These are phyloP conservation scores for Chenopodium formosanum DNA, from an alignment of 148 eudicot species.

Conservation along the genomic window DNA sequence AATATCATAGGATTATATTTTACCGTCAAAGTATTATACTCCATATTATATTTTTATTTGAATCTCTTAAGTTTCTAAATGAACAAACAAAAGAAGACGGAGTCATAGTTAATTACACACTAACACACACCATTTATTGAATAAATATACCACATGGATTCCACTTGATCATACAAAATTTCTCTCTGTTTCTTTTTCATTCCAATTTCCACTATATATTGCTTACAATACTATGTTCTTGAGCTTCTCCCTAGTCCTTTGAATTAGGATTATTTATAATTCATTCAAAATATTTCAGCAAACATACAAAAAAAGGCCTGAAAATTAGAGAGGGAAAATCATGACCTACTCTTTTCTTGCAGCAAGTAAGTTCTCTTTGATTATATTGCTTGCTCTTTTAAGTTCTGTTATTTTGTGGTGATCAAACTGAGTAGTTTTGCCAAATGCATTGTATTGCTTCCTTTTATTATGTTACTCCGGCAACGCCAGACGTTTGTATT, in stretches of 20 bases:
- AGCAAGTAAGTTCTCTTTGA: slow-evolving; percentile 17
- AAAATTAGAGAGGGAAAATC: not conserved
- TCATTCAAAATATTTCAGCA: not conserved
- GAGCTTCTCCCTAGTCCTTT: not conserved
- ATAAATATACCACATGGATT: not conserved
- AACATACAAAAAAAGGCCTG: not conserved
- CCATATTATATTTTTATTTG: too few species aligned
- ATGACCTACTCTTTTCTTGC: slow-evolving; percentile 31
- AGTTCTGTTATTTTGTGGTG: not conserved
- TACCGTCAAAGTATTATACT: too few species aligned
- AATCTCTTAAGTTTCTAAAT: too few species aligned
- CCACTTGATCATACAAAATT: not conserved
- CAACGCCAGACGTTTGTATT: not conserved
- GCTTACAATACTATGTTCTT: not conserved
- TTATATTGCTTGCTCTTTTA: not conserved
- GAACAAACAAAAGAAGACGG: too few species aligned
- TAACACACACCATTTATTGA: not conserved
- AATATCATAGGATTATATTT: too few species aligned
- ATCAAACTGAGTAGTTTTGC: not conserved
- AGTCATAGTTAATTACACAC: too few species aligned
- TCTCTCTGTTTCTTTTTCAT: not conserved
- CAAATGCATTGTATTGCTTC: not conserved
- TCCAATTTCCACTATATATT: not conserved
- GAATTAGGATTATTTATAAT: not conserved
- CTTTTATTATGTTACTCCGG: not conserved